Evolutionary conservation across 352 stramenopile genomes (phyloP), one percentile per base, ranked within the genome.

Genomic region (Aphanomyces astaci): DNA sequence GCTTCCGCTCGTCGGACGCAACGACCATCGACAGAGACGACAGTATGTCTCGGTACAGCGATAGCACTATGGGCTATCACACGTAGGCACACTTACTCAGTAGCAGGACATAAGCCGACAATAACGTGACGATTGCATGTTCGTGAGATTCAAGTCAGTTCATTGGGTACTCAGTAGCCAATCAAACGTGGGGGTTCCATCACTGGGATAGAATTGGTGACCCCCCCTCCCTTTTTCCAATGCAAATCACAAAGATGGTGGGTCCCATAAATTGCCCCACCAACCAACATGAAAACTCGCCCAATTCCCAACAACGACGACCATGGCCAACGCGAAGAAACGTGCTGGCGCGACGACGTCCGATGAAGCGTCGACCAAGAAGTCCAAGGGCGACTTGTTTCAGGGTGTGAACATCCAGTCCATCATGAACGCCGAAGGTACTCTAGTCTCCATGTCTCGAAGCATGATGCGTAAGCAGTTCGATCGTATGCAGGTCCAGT

Each of bases 301-400:
- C 10, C 24, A 59, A 3, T 59, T 30, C 5, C n/a, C 51, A 59
- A 10, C 9, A 53, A n/a, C 13, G 19, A 22, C 25, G 17, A 36
- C 22, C 46, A 68, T 68, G 62, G 40, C 32, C n/a, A 68, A 68
- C 62, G 40, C 28, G 4, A 68, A 68, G 62, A 68, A 68, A 33
- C 62, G 62, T n/a, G 43, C 62, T 2, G 5, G 40, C 51, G 51
- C 22, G 30, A n/a, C 11, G 10, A 11, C 48, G 10, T 10, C 48
- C 48, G 48, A 10, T n/a, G 46, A 57, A 5, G 28, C 28, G 17
- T 39, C 24, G 25, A 10, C 62, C n/a, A 68, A 68, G 62, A 59
- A 59, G 24, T n/a, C 48, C 46, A 68, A 56, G 33, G 30, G 15
- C 11, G 51, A 59, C 4, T 45, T 68, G 13, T 19, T 66, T 17